Percentiles rank a stretch among this genome's conserved stretches.
Evolutionary conservation across 495 filamentous ascomycete genomes (phyloP).

Genomic region (Xylaria nigripes): DNA sequence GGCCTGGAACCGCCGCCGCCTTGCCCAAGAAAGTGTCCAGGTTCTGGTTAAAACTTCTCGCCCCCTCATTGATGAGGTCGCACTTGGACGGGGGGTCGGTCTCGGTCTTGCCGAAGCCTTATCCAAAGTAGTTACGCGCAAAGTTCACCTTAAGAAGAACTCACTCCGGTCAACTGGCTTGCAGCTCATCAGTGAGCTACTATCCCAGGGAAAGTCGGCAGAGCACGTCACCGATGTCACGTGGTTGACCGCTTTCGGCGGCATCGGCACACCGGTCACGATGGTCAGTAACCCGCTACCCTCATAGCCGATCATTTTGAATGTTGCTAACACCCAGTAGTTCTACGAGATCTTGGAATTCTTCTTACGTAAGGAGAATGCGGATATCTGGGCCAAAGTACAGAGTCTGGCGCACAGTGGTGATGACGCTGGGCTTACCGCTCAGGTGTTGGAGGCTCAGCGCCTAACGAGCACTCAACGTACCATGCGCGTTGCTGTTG

Average conservation of each 20-base stretch:
- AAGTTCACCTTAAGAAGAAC: conserved; percentile 15
- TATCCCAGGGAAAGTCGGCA: conserved; percentile 14
- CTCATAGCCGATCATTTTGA: background rate
- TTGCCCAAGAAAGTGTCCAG: conserved; percentile 33
- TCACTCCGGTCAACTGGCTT: conserved; percentile 23
- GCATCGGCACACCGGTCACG: conserved; percentile 33
- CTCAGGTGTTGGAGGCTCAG: conserved; percentile 25
- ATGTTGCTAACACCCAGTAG: conserved; percentile 22
- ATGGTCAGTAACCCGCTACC: conserved; percentile 8
- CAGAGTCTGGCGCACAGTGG: conserved; percentile 33
- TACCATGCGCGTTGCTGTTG: conserved; percentile 21
- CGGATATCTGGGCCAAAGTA: conserved; percentile 41
- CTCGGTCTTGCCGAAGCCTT: conserved; percentile 10
- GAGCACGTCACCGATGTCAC: conserved; percentile 27
- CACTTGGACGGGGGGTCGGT: conserved; percentile 7
- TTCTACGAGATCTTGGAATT: conserved; percentile 38
- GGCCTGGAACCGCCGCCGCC: conserved; percentile 53
- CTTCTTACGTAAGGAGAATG: conserved; percentile 36
- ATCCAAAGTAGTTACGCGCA: conserved; percentile 5
- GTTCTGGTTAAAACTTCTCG: conserved; percentile 19
- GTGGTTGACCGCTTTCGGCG: conserved; percentile 29
- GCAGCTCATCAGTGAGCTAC: conserved; percentile 23
- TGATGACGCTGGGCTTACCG: conserved; percentile 24
- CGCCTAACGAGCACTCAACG: conserved; percentile 25
- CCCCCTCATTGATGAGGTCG: conserved; percentile 24